Percentiles rank a stretch among this genome's conserved stretches.
Conservation (phyloP, 495 filamentous ascomycete genomes). For the Immersiella caudata region DNA sequence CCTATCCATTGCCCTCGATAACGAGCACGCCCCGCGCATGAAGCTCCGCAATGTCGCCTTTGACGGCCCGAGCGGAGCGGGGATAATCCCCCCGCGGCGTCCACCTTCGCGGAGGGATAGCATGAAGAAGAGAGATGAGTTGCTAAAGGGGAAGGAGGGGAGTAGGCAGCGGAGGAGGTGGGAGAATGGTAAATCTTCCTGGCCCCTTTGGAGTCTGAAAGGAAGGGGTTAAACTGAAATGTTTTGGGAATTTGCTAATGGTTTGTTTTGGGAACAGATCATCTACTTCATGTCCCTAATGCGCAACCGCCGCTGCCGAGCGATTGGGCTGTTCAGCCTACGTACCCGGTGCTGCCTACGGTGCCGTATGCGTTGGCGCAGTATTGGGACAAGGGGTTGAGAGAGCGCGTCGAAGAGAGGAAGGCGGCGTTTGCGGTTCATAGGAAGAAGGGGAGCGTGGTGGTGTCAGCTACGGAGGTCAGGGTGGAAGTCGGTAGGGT, state of each 20-base stretch:
- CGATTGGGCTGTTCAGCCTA: constrained; percentile 81
- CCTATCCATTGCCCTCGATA: constrained; percentile 54
- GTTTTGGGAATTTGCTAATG: not conserved
- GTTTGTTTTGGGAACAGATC: constrained; percentile 60
- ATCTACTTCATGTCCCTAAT: constrained; percentile 82
- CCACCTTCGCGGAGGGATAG: constrained; percentile 49
- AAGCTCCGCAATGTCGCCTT: constrained; percentile 30
- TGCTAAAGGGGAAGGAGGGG: constrained; percentile 93
- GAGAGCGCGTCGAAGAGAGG: constrained; percentile 49
- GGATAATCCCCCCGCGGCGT: constrained; percentile 39
- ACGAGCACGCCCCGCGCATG: constrained; percentile 18
- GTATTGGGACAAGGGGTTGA: constrained; percentile 77
- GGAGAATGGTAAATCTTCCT: constrained; percentile 77
- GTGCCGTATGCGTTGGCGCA: constrained; percentile 91
- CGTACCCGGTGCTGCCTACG: constrained; percentile 65
- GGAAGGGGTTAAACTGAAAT: not conserved
- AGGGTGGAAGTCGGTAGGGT: constrained; percentile 50
- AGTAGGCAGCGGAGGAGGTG: constrained; percentile 82
- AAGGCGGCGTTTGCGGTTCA: constrained; percentile 34
- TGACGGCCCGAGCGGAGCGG: constrained; percentile 18
- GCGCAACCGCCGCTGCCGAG: constrained; percentile 74
- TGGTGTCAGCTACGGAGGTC: constrained; percentile 15
- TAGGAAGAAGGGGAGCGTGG: constrained; percentile 22
- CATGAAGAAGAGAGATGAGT: constrained; percentile 62
- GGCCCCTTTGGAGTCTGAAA: too few relatives aligned